These are phyloP conservation scores for Vitis hybrid DNA, from an alignment of 177 flowering plant species.

Conservation along the genomic window DNA sequence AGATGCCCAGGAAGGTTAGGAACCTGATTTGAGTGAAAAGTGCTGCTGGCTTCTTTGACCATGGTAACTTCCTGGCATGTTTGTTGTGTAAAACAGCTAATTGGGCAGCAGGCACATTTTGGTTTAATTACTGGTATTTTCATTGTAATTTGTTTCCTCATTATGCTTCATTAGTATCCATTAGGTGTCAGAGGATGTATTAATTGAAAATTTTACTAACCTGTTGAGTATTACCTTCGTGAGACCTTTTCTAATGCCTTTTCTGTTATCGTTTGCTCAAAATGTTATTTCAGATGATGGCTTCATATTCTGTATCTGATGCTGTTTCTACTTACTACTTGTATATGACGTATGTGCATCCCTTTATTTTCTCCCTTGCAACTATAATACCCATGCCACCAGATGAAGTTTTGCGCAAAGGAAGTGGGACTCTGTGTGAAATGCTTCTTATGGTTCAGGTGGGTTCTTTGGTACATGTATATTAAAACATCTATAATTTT, in stretches of 20 bases:
- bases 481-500: too few species aligned
- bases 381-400: constrained; percentile 99
- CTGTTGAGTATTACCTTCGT: background rate
- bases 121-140: too few species aligned
- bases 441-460: constrained; percentile 99
- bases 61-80: too few species aligned
- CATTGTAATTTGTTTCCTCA: too few species aligned
- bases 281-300: constrained; percentile 79
- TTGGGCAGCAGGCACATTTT: too few species aligned
- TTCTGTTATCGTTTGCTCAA: constrained; percentile 11
- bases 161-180: too few species aligned
- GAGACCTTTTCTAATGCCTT: constrained; percentile 6
- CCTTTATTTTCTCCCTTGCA: constrained; percentile 98
- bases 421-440: constrained; percentile 99
- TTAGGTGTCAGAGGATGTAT: too few species aligned
- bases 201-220: too few species aligned
- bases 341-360: constrained; percentile 99
- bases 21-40: too few species aligned
- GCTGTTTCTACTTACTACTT: constrained; percentile 97
- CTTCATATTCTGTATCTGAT: constrained; percentile 99
- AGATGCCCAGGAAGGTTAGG: too few species aligned
- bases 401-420: constrained; percentile 97
- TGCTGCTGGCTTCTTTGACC: too few species aligned
- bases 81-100: too few species aligned
- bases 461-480: constrained; percentile 17